Base-by-base conservation (phyloP, 805 yeast genomes). In the Metschnikowia peoriensis region DNA sequence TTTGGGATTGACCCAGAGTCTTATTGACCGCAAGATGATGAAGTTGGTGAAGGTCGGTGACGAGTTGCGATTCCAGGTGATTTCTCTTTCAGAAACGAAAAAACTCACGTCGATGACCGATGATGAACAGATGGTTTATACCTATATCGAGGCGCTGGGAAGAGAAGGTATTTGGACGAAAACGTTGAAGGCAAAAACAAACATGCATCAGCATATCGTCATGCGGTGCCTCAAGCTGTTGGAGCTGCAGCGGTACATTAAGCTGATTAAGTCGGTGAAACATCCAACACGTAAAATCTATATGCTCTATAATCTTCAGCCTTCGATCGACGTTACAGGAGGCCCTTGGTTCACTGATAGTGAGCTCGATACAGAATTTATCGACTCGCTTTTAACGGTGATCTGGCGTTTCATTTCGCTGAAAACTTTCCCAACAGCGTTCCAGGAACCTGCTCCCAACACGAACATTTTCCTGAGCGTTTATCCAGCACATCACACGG, bases 271-370 rank as follows among this genome's bases (percentile, higher is more conserved):
- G 66, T 83, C 89, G 27, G 98, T 94, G 34, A 93, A 89, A 53
- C 85, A 82, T 68, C 97, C 98, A 12, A 93, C 97, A 1, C 80
- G 99, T 58, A 94, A 94, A 65, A 93, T 94, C 35, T 96, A 93
- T 70, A 94, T 94, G 98, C 77, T 94, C 49, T 93, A 92, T 66
- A 85, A 89, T 64, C 74, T 94, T 59, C 97, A 91, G 66, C 99
- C 99, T 6, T 87, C 96, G 3, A 85, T 89, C 34, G 98, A 93
- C 59, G 94, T 94, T 38, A 94, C 98, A 0, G 99, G 99, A 58
- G 99, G 99, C 6, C 98, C 98, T 4, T 94, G 99, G 99, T 94
- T 92, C 66, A 91, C 97, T 0, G 99, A 94, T 66, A 84, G 92
- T 37, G 98, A 94, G 69, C 77, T 94, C 52, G 99, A 94, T 66